phyloP scores from a whole-genome alignment of 148 eudicot species.

The Gaultheria prostrata region DNA sequence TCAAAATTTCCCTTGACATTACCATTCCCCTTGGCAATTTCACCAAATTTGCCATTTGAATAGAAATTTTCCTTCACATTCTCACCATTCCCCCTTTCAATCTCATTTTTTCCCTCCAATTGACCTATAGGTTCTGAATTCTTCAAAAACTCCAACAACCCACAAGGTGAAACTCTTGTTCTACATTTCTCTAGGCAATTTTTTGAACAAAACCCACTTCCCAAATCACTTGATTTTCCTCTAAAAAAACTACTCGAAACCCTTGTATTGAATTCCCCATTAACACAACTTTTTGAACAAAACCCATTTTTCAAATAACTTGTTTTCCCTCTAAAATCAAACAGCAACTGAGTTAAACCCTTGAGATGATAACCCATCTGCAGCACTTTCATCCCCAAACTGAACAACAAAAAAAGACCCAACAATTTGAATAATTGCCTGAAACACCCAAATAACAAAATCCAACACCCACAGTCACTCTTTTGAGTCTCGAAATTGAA shows the following conservation, averaged over 20 bases:
- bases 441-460: conserved; percentile 47
- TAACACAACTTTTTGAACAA: conserved; percentile 25
- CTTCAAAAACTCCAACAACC: not conserved
- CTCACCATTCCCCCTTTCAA: conserved; percentile 17
- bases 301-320: conserved; percentile 29
- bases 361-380: conserved; percentile 26
- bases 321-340: conserved; percentile 34
- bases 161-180: conserved; percentile 7
- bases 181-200: conserved; percentile 15
- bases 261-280: conserved; percentile 13
- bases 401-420: conserved; percentile 35
- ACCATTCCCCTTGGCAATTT: not conserved
- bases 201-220: conserved; percentile 29
- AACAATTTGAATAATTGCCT: conserved; percentile 30
- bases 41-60: conserved; percentile 8
- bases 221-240: conserved; percentile 33
- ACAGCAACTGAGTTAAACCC: conserved; percentile 19
- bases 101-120: conserved; percentile 28
- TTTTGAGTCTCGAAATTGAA: conserved; percentile 38
- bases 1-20: conserved; percentile 12
- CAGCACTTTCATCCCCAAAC: conserved; percentile 41
- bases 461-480: conserved; percentile 55
- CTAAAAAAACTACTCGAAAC: conserved; percentile 25
- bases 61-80: conserved; percentile 8
- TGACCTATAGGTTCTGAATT: conserved; percentile 17